phyloP scores from a whole-genome alignment of 1,284 basidiomycete genomes.

The Microbotryum violaceum region DNA sequence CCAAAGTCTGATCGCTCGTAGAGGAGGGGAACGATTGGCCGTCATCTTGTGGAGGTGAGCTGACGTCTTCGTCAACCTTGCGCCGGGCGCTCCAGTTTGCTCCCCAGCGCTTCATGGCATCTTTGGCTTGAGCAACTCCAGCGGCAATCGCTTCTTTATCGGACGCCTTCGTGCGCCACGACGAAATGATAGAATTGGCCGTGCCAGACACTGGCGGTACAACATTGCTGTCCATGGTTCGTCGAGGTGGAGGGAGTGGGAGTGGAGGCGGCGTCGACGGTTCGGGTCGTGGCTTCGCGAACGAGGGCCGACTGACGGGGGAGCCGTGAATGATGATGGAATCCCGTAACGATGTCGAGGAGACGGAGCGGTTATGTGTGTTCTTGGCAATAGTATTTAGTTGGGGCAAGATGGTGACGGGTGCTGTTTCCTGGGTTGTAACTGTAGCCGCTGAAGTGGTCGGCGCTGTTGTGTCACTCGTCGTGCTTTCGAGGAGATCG shows the following conservation, averaged over 20 bases:
- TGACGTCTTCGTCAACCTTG: background rate
- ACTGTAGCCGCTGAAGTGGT: too few species aligned
- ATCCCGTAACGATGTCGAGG: too few species aligned
- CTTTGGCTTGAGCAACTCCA: conserved; percentile 55
- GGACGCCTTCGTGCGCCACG: conserved; percentile 52
- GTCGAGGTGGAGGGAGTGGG: conserved; percentile 16
- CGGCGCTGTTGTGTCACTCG: too few species aligned
- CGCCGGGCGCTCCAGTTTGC: conserved; percentile 52
- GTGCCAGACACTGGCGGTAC: background rate
- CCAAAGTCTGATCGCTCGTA: background rate
- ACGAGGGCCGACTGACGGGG: conserved; percentile 2
- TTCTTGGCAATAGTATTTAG: too few species aligned
- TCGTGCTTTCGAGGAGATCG: too few species aligned
- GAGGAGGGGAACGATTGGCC: background rate
- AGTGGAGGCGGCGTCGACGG: background rate
- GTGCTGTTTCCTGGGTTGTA: too few species aligned
- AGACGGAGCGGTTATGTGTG: too few species aligned
- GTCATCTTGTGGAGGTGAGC: conserved; percentile 3
- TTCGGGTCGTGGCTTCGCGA: conserved; percentile 8
- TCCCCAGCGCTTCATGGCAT: conserved; percentile 80
- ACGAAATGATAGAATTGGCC: conserved; percentile 40
- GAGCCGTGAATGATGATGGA: background rate
- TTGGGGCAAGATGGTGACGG: too few species aligned
- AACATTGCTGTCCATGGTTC: conserved; percentile 3
- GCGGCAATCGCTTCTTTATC: conserved; percentile 62